Percentiles rank a stretch among this genome's conserved stretches.
These are phyloP conservation scores for Lyophyllum atratum DNA, from an alignment of 768 basidiomycete genomes.

Conservation along the genomic window DNA sequence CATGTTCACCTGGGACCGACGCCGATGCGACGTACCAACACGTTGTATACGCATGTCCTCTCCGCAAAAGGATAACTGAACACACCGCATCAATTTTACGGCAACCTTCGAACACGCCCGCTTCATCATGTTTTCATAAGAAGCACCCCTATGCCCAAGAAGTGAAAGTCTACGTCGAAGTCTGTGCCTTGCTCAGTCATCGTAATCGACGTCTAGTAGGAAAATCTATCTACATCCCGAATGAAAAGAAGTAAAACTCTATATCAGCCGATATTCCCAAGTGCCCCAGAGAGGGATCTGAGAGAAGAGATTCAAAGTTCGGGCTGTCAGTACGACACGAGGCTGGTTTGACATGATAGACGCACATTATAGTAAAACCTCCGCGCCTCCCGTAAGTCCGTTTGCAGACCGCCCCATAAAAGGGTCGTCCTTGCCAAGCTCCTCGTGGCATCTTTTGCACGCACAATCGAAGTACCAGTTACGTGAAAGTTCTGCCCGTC, in stretches of 20 bases:
- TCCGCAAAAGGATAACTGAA: background rate
- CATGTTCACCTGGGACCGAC: background rate
- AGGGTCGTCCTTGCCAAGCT: constrained; percentile 16
- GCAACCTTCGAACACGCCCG: background rate
- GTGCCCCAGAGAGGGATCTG: background rate
- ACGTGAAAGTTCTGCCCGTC: constrained; percentile 40
- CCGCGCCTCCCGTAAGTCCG: background rate
- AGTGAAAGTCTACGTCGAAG: background rate
- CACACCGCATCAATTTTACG: background rate
- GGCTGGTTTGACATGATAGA: constrained; percentile 2
- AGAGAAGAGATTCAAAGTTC: too few relatives aligned
- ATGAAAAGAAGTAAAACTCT: background rate
- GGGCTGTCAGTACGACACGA: constrained; percentile 3
- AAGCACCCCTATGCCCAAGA: background rate
- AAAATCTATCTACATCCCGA: background rate
- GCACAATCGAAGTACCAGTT: constrained; percentile 62
- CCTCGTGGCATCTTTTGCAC: constrained; percentile 45
- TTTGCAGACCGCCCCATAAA: background rate
- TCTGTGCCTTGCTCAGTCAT: background rate
- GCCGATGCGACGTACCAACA: background rate
- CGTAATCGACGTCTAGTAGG: background rate
- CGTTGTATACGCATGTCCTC: constrained; percentile 8
- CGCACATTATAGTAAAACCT: constrained; percentile 3
- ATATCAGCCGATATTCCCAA: background rate
- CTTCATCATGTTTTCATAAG: constrained; percentile 2